Evolutionary conservation across 73 alveolate genomes (phyloP), one percentile per base, ranked within the genome.

Genomic region (Paramecium octaurelia): DNA sequence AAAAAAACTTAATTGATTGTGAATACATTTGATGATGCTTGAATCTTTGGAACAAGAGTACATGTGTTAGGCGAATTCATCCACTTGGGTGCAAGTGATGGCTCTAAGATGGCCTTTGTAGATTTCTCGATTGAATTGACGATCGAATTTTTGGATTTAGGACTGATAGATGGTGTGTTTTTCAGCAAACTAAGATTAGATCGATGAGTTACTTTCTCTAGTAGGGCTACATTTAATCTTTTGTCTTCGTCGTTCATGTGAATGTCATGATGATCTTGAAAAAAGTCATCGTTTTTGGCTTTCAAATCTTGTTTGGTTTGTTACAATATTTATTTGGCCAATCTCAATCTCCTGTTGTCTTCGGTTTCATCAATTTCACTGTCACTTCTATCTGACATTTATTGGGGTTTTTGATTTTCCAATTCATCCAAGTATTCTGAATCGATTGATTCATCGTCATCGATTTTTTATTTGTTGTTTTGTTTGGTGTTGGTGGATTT

Each of bases 1-100:
- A 38, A n/a, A 70, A n/a, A 14, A 23, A 54, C 8, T 48, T 1
- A 58, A 27, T 23, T 71, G 7, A 70, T 36, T 29, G 27, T 42
- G 23, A 60, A 11, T 83, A 77, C 94, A 89, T 89, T 68, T 89
- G 58, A 89, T 89, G 2, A 89, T 89, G 31, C 92, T 70, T 12
- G 94, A 48, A 44, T 89, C 94, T 73, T 89, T 89, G 7, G 94
- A 89, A 50, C 88, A 77, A 44, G 94, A 89, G 46, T 70, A 89
- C 29, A 89, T 18, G 8, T 29, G 23, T 73, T 73, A 44, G 1
- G 89, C 94, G 73, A 70, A 70, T 27, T 88, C 48, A 44, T 83
- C 86, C 24, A 89, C 48, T 89, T 89, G 20, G 31, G 88, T 64
- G 27, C 58, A 89, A 43, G 94, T 89, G 4, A 89, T 89, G 24